These are phyloP conservation scores for Prunus kanzakura DNA, from an alignment of 306 rosid species.

Conservation along the genomic window DNA sequence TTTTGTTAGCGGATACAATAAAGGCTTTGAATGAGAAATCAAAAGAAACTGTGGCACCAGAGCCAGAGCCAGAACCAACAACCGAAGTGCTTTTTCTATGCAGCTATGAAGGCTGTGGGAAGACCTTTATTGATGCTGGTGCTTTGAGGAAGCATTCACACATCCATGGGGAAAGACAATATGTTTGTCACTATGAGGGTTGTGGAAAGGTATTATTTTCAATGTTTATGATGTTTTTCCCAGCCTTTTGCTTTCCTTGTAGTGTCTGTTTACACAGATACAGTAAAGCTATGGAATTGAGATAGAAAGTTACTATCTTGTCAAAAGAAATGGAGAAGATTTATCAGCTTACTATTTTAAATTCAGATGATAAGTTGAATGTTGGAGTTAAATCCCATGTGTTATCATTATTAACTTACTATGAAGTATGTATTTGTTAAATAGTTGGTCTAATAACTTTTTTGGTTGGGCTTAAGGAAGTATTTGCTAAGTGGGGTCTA, in stretches of 20 bases:
- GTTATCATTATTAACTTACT: neutral
- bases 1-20: slow-evolving; percentile 63
- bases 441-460: neutral
- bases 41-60: slow-evolving; percentile 62
- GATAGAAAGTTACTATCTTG: neutral
- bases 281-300: neutral
- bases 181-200: slow-evolving; percentile 79
- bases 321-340: neutral
- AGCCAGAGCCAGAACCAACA: slow-evolving; percentile 96
- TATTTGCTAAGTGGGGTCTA: too few species aligned
- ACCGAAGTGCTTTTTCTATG: slow-evolving; percentile 97
- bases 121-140: slow-evolving; percentile 95
- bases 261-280: neutral
- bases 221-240: neutral
- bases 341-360: neutral
- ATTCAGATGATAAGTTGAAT: neutral
- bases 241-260: too few species aligned
- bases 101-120: slow-evolving; percentile 94
- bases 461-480: too few species aligned
- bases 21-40: slow-evolving; percentile 67
- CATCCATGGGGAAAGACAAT: slow-evolving; percentile 95
- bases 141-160: slow-evolving; percentile 98
- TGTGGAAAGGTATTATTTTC: slow-evolving; percentile 78
- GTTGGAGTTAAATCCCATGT: too few species aligned
- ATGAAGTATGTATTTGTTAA: neutral